phyloP scores from a whole-genome alignment of 768 basidiomycete genomes.

The Trametes cingulata region DNA sequence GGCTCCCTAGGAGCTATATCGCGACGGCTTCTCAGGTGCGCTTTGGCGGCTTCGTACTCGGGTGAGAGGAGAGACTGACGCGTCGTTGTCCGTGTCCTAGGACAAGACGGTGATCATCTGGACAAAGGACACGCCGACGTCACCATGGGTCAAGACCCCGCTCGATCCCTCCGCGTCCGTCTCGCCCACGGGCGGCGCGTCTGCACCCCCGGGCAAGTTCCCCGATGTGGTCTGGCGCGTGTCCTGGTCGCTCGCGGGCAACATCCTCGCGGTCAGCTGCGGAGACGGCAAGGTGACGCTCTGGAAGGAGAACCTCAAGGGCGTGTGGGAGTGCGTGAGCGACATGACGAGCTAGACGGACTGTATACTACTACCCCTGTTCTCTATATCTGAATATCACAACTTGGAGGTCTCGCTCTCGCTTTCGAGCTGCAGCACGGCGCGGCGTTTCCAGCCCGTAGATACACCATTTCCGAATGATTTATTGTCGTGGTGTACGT shows the following conservation, averaged over 20 bases:
- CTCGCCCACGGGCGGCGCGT: constrained; percentile 42
- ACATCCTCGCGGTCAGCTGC: constrained; percentile 93
- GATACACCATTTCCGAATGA: not conserved
- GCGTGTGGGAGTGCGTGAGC: constrained; percentile 96
- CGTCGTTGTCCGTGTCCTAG: constrained; percentile 25
- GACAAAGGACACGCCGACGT: constrained; percentile 78
- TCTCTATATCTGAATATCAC: not conserved
- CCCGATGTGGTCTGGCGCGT: constrained; percentile 99
- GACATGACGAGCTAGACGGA: constrained; percentile 78
- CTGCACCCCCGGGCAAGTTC: constrained; percentile 68
- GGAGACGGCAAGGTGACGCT: constrained; percentile 97
- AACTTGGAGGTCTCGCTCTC: not conserved
- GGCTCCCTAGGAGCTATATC: constrained; percentile 90
- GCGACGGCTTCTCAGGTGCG: constrained; percentile 89
- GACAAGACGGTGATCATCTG: constrained; percentile 90
- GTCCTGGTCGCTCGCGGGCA: constrained; percentile 96
- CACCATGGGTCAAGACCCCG: constrained; percentile 77
- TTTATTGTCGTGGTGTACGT: constrained; percentile 7
- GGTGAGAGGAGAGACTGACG: too few relatives aligned
- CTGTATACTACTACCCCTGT: not conserved
- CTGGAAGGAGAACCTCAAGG: constrained; percentile 97
- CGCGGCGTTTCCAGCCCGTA: too few relatives aligned
- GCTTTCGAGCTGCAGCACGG: too few relatives aligned
- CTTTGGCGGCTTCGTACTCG: too few relatives aligned
- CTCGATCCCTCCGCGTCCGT: constrained; percentile 69